Conservation (phyloP, 2,329 filamentous ascomycete species). For the Neoarthrinium moseri region DNA sequence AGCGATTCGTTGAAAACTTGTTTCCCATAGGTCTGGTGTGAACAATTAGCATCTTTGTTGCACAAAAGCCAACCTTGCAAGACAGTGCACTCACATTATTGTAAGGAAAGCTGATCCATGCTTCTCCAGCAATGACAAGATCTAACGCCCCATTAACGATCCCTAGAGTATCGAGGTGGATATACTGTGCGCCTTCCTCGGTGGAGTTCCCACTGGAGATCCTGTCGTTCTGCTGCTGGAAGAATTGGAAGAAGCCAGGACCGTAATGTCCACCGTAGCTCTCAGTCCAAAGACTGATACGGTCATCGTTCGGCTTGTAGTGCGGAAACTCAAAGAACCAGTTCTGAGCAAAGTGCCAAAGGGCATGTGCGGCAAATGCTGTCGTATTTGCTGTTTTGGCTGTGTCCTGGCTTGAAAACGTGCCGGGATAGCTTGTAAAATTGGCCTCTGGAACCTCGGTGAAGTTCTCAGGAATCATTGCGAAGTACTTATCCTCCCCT, state of each 20-base stretch:
- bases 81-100: constrained; percentile 41
- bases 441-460: constrained; percentile 37
- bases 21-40: constrained; percentile 9
- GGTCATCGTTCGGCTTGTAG: constrained; percentile 58
- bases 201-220: constrained; percentile 28
- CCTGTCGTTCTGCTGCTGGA: constrained; percentile 29
- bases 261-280: constrained; percentile 33
- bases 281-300: constrained; percentile 39
- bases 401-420: constrained; percentile 50
- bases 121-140: constrained; percentile 37
- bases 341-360: constrained; percentile 62
- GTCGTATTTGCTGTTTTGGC: constrained; percentile 46
- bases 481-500: constrained; percentile 6
- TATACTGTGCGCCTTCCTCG: constrained; percentile 24
- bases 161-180: constrained; percentile 40
- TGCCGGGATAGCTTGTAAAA: constrained; percentile 44
- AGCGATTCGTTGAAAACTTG: constrained; percentile 9
- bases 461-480: constrained; percentile 25
- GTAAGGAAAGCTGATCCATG: constrained; percentile 41
- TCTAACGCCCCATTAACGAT: constrained; percentile 60
- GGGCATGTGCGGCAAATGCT: constrained; percentile 47
- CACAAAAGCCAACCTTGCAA: too few species aligned
- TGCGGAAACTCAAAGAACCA: constrained; percentile 54
- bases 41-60: constrained; percentile 10
- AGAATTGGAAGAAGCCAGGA: constrained; percentile 27